Percentiles rank a stretch among this genome's conserved stretches.
phyloP scores from a whole-genome alignment of 2,329 filamentous ascomycete species.

The Pezicula carpinea region DNA sequence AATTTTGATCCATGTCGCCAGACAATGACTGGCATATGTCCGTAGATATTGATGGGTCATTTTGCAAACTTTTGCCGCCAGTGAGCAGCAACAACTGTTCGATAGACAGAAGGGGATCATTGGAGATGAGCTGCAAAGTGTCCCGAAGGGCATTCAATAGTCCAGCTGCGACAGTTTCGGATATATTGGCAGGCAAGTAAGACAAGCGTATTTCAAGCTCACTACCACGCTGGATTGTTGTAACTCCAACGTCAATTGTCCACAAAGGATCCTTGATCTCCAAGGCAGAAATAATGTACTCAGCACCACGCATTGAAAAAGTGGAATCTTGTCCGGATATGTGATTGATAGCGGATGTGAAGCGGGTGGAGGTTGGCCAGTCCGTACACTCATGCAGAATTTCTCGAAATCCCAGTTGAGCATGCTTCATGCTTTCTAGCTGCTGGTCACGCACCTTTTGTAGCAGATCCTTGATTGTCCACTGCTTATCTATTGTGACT shows the following conservation, averaged over 20 bases:
- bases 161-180: neutral
- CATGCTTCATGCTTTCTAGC: constrained; percentile 1
- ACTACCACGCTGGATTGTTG: constrained; percentile 1
- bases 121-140: constrained; percentile 1
- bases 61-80: neutral
- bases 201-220: constrained; percentile 1
- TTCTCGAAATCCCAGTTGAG: constrained; percentile 1
- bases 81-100: neutral
- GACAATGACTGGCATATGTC: neutral
- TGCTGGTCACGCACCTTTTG: constrained; percentile 4
- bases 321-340: constrained; percentile 1
- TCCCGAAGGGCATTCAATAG: neutral
- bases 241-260: constrained; percentile 1
- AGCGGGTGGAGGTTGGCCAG: constrained; percentile 4
- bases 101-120: constrained; percentile 1
- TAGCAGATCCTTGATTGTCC: neutral
- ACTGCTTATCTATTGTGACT: neutral
- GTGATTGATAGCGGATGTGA: constrained; percentile 5
- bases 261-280: neutral
- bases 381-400: constrained; percentile 4
- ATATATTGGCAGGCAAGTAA: constrained; percentile 1
- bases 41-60: neutral
- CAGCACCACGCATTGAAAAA: constrained; percentile 1
- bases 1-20: neutral
- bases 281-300: neutral